Conservation (phyloP, 805 yeast genomes). For the Priceomyces castillae region DNA sequence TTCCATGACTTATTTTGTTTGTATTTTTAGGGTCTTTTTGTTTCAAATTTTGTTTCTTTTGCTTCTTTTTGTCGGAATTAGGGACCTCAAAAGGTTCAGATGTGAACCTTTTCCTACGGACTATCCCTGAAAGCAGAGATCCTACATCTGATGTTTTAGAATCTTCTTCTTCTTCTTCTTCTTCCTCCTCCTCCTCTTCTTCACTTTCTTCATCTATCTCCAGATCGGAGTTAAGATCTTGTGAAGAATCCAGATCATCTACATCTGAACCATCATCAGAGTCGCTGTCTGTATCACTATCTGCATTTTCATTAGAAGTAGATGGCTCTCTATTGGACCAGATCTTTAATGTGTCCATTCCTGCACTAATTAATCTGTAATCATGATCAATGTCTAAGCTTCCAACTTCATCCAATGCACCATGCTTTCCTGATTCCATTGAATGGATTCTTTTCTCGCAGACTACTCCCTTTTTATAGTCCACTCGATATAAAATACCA, state of each 20-base stretch:
- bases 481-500: slow-evolving; percentile 67
- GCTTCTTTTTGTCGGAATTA: slow-evolving; percentile 16
- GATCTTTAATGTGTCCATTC: slow-evolving; percentile 76
- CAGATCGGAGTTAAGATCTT: slow-evolving; percentile 13
- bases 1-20: slow-evolving; percentile 56
- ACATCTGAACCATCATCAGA: slow-evolving; percentile 7
- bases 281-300: slow-evolving; percentile 16
- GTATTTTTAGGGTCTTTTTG: slow-evolving; percentile 41
- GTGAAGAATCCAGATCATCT: slow-evolving; percentile 6
- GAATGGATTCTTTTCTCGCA: slow-evolving; percentile 68
- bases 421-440: slow-evolving; percentile 29
- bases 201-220: slow-evolving; percentile 11
- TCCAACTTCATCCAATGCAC: slow-evolving; percentile 66
- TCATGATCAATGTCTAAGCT: slow-evolving; percentile 76
- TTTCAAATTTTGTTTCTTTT: slow-evolving; percentile 14
- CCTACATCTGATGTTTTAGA: slow-evolving; percentile 8
- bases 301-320: slow-evolving; percentile 23
- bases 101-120: slow-evolving; percentile 14
- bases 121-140: slow-evolving; percentile 7
- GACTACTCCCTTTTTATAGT: slow-evolving; percentile 61
- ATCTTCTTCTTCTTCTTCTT: slow-evolving; percentile 7
- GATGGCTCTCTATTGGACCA: slow-evolving; percentile 50
- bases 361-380: slow-evolving; percentile 76
- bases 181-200: slow-evolving; percentile 11
- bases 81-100: not conserved